Evolutionary conservation across 495 filamentous ascomycete species (phyloP).

Genomic region (Tuber melanosporum): DNA sequence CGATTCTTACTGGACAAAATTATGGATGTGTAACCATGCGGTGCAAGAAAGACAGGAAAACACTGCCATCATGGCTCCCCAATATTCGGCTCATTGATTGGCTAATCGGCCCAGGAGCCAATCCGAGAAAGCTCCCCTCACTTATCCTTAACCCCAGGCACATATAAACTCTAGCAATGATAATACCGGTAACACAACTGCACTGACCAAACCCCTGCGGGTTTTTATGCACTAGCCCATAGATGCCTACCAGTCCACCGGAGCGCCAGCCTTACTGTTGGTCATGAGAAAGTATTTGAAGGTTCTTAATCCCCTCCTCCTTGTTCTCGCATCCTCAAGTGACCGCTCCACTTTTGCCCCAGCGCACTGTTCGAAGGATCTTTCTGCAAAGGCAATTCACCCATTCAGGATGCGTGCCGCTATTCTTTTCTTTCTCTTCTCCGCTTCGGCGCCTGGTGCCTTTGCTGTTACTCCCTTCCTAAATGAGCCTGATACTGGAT

Average conservation of each 20-base stretch:
- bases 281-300: neutral
- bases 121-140: too few relatives aligned
- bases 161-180: neutral
- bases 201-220: neutral
- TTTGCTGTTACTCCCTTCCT: constrained; percentile 16
- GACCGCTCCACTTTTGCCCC: neutral
- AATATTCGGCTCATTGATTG: too few relatives aligned
- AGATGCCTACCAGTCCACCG: neutral
- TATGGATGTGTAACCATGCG: too few relatives aligned
- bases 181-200: neutral
- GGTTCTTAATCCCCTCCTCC: neutral
- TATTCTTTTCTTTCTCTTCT: constrained; percentile 6
- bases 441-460: neutral
- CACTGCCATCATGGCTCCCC: too few relatives aligned
- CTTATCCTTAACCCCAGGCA: too few relatives aligned
- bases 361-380: neutral
- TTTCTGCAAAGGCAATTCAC: neutral
- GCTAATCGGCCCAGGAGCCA: too few relatives aligned
- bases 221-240: neutral
- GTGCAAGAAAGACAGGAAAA: too few relatives aligned
- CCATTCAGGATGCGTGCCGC: neutral
- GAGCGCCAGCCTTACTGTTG: neutral
- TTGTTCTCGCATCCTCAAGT: neutral
- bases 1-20: too few relatives aligned
- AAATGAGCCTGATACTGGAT: constrained; percentile 19